Conservation (phyloP, 768 basidiomycete species). For the Termitomyces sp. region DNA sequence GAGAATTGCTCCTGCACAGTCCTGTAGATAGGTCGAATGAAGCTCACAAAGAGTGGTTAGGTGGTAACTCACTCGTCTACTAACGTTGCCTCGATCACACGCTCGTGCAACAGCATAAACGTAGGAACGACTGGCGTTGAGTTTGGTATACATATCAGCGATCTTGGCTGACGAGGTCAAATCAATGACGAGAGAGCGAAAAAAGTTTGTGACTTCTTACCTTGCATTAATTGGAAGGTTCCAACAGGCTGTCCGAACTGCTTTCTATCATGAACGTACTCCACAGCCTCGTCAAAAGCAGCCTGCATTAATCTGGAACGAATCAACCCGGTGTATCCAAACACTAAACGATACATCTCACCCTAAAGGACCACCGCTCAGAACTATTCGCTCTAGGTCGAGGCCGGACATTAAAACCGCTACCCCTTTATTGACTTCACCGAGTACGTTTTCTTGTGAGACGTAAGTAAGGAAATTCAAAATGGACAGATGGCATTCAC, state of each 20-base stretch:
- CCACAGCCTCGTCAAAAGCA: slow-evolving; percentile 83
- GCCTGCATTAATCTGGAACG: slow-evolving; percentile 79
- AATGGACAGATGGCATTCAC: slow-evolving; percentile 32
- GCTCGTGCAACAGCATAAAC: slow-evolving; percentile 92
- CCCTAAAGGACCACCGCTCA: slow-evolving; percentile 92
- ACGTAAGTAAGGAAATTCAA: slow-evolving; percentile 6
- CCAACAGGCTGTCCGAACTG: slow-evolving; percentile 89
- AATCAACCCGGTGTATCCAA: slow-evolving; percentile 4
- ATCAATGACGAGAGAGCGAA: slow-evolving; percentile 9
- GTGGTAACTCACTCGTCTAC: slow-evolving; percentile 58
- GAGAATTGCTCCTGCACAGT: slow-evolving; percentile 92
- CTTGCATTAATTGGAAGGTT: slow-evolving; percentile 96
- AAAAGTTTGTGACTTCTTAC: slow-evolving; percentile 31
- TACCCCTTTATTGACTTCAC: slow-evolving; percentile 74
- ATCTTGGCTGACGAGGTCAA: slow-evolving; percentile 54
- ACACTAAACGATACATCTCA: slow-evolving; percentile 25
- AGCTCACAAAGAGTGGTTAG: background rate
- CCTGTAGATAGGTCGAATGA: slow-evolving; percentile 39
- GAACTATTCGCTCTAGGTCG: slow-evolving; percentile 86
- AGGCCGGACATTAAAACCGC: slow-evolving; percentile 92
- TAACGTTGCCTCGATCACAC: slow-evolving; percentile 77
- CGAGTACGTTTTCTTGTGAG: slow-evolving; percentile 77
- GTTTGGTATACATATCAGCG: slow-evolving; percentile 93
- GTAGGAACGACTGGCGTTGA: slow-evolving; percentile 85
- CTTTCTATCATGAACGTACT: slow-evolving; percentile 90